Evolutionary conservation across 2,329 filamentous ascomycete genomes (phyloP).

Genomic region (Stachybotrys elegans): DNA sequence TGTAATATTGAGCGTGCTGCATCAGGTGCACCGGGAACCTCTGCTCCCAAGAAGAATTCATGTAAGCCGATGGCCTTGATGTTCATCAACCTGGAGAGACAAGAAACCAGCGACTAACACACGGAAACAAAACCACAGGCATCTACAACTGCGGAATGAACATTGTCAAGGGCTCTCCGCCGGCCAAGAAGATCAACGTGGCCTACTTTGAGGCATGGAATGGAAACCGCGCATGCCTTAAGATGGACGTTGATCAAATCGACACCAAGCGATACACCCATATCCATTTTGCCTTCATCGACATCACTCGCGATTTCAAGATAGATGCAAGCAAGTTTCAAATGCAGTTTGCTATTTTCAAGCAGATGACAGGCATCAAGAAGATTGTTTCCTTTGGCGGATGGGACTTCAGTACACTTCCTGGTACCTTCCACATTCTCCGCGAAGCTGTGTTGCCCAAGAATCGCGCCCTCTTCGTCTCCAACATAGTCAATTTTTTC

Average conservation of each 20-base stretch:
- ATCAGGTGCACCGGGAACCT: conserved; percentile 21
- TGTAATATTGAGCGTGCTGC: conserved; percentile 27
- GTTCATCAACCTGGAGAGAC: neutral
- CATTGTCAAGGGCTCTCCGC: conserved; percentile 21
- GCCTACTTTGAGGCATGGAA: conserved; percentile 30
- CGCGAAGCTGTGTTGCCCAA: conserved; percentile 21
- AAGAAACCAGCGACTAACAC: neutral
- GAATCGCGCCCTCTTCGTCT: conserved; percentile 31
- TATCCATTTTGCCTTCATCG: conserved; percentile 27
- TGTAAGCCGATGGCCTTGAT: neutral
- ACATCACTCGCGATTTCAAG: conserved; percentile 15
- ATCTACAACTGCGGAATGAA: conserved; percentile 27
- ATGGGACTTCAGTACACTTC: conserved; percentile 24
- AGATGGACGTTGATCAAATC: conserved; percentile 22
- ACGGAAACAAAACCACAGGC: conserved; percentile 9
- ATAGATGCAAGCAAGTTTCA: conserved; percentile 14
- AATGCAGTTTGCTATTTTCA: conserved; percentile 24
- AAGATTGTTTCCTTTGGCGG: conserved; percentile 30
- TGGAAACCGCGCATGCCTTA: conserved; percentile 19
- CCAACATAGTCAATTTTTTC: conserved; percentile 33
- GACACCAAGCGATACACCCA: conserved; percentile 20
- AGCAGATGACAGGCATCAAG: conserved; percentile 20
- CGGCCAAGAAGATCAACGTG: conserved; percentile 18
- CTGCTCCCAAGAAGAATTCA: conserved; percentile 12
- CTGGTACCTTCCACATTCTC: conserved; percentile 19